Conservation (phyloP, 352 stramenopile species). For the Globisporangium canariense region DNA sequence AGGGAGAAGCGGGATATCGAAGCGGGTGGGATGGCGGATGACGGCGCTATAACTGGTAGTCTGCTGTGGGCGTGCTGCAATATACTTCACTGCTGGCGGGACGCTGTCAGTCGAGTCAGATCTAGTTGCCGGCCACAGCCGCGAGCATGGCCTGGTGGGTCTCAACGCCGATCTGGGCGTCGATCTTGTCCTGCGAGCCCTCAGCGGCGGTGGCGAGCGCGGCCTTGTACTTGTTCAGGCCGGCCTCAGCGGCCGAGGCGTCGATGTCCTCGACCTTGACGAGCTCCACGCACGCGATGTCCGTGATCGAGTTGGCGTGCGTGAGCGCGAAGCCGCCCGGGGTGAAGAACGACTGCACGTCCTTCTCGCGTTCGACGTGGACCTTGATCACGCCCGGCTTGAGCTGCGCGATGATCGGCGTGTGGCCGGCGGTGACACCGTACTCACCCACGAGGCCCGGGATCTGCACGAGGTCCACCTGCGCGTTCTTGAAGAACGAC, state of each 20-base stretch:
- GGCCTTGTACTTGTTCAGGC: slow-evolving; percentile 91
- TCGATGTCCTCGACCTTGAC: slow-evolving; percentile 98
- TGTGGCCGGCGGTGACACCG: slow-evolving; percentile 96
- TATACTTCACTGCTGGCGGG: neutral
- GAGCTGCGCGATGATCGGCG: slow-evolving; percentile 95
- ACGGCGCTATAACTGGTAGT: slow-evolving; percentile 10
- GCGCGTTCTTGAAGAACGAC: slow-evolving; percentile 74
- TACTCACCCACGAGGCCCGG: slow-evolving; percentile 96
- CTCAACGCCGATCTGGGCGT: slow-evolving; percentile 96
- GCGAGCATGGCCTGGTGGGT: slow-evolving; percentile 91
- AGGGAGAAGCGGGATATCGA: neutral
- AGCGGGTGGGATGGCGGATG: neutral
- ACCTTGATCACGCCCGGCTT: slow-evolving; percentile 95
- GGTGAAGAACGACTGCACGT: slow-evolving; percentile 97
- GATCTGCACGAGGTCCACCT: slow-evolving; percentile 93
- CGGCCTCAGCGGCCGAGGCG: slow-evolving; percentile 75
- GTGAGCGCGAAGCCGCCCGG: slow-evolving; percentile 96
- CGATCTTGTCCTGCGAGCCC: slow-evolving; percentile 88
- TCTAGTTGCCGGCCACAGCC: slow-evolving; percentile 78
- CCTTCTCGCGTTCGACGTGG: slow-evolving; percentile 78
- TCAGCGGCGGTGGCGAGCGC: slow-evolving; percentile 74
- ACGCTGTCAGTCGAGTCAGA: neutral
- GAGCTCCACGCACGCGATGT: slow-evolving; percentile 96
- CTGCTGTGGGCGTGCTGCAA: neutral
- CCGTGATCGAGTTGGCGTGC: slow-evolving; percentile 94